Base-by-base conservation (phyloP, 495 filamentous ascomycete genomes). In the Talaromyces trachyspermus region DNA sequence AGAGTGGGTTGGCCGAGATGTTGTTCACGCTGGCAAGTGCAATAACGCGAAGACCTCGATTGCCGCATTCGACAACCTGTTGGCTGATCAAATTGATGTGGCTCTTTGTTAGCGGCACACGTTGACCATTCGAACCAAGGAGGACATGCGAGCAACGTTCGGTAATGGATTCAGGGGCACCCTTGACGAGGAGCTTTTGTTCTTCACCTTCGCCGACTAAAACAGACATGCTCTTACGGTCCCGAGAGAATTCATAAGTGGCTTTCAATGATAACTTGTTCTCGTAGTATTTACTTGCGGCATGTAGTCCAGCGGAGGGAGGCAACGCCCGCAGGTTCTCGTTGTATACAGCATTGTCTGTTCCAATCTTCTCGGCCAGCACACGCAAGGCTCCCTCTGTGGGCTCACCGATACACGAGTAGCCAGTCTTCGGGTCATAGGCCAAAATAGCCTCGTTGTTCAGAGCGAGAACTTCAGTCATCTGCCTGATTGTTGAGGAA, bases 181-280 rank as follows among this genome's bases (percentile, higher is more conserved):
- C 94, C 67, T 99, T 99, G 49, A 97, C 92, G 19, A 99, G 79
- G 11, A 99, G 82, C 59, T 83, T 85, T 62, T 91, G 77, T 26
- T 80, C 62, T 33, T 71, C 72, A 38, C 73, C 78, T 36, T 76
- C 69, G 44, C 84, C 81, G 39, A 92, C 85, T 14, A 96, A 77
- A 23, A 97, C 94, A 20, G 94, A 99, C 94, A 99, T 99, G 61
- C 94, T 97, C 76, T 99, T 99, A 17, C 94, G 78, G 63, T 97
- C 94, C 58, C 94, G 83, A 4, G 94, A 97, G 66, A 99, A 99
- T 61, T 99, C 94, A 52, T 90, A 99, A 11, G 88, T 95, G 1
- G 90, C 82, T 48, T 95, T 75, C 45, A 83, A 79, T 25, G 81
- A 79, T 40, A 79, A 75, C 55, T 76, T 75, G 46, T 80, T 70